A percentile compares a stretch with the other conserved stretches of the same genome.
phyloP scores from a whole-genome alignment of 441 rosid species.

The Populus hybrid region DNA sequence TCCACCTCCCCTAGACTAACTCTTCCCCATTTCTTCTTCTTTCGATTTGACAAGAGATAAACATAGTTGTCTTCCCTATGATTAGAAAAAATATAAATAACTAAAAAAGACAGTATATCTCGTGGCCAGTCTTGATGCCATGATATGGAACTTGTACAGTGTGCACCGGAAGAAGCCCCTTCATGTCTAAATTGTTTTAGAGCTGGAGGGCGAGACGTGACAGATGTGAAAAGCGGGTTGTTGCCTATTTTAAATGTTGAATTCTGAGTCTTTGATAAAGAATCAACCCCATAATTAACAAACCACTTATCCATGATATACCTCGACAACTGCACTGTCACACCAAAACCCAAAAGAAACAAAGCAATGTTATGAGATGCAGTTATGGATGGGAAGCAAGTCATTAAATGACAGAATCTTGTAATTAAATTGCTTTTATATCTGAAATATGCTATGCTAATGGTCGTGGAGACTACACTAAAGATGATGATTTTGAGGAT shows the following conservation, averaged over 20 bases:
- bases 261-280: constrained; percentile 44
- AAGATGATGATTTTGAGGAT: no score
- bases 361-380: background rate
- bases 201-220: constrained; percentile 29
- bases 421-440: constrained; percentile 19
- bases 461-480: no score
- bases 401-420: background rate
- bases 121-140: constrained; percentile 15
- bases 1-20: no score
- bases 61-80: no score
- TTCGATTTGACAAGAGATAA: no score
- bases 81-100: no score
- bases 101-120: no score
- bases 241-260: constrained; percentile 22
- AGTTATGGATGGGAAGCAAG: no score
- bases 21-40: no score
- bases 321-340: constrained; percentile 32
- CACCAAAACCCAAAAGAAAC: constrained; percentile 28
- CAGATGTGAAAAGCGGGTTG: constrained; percentile 27
- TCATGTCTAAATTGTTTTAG: constrained; percentile 37
- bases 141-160: constrained; percentile 13
- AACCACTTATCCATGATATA: constrained; percentile 51
- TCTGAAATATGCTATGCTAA: no score
- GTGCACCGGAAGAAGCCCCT: constrained; percentile 23
- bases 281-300: constrained; percentile 44